Evolutionary conservation across 208 protist genomes (phyloP), one percentile per base, ranked within the genome.

Genomic region (Wallacemonas sp.): DNA sequence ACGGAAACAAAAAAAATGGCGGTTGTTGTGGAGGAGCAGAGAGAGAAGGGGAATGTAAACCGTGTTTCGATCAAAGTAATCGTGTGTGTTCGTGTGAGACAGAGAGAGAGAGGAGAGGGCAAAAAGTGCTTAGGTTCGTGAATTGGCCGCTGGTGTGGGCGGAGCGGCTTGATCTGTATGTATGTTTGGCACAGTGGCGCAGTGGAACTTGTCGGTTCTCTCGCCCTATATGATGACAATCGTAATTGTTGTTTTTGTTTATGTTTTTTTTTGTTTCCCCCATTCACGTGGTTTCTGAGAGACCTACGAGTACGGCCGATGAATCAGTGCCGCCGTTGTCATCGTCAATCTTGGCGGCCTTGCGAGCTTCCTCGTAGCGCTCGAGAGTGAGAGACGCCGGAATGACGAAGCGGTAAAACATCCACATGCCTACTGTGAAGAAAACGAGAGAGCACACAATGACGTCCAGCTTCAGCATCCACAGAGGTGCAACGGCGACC

Each of bases 401-500:
- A 12, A 45, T 22, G 38, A 67, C 22, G 18, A 67, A 20, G n/a
- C 41, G 32, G 5, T 16, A 67, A 55, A 55, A 67, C 33, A 67
- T 16, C 38, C 1, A 42, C 4, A 33, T 29, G 8, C 52, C 52
- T 20, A 59, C 18, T 7, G n/a, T 1, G 20, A 10, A 3, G 32
- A 59, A 59, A 14, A 49, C 4, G 7, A 49, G 2, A 16, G 57
- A 18, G 39, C 57, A 64, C n/a, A 64, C 33, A 45, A 49, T 14
- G 7, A 64, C 57, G 22, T 64, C 57, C 1, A 64, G 7, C n/a
- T 64, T 64, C 25, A 49, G 8, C 25, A 64, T 32, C 57, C 57
- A 64, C 14, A 64, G 36, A 14, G 57, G 42, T 16, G 42, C 57
- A 32, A 36, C 5, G 3, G 33, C 38, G 14, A 16, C 4, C 26